Evolutionary conservation across 2,329 filamentous ascomycete species (phyloP).

Genomic region (Fusarium haematococcum): DNA sequence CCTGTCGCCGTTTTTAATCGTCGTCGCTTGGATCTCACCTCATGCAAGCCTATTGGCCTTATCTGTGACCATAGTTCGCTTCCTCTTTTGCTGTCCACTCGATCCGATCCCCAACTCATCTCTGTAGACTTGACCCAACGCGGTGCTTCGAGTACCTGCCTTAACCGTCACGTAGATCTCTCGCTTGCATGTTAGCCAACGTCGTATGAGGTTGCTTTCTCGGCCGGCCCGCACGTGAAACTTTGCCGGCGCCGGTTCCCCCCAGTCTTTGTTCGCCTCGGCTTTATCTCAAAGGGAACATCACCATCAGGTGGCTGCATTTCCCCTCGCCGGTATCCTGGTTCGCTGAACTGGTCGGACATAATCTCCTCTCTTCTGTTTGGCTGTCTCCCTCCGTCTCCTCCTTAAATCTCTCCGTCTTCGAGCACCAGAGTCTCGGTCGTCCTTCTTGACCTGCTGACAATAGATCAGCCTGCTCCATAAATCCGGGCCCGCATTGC

Average conservation of each 20-base stretch:
- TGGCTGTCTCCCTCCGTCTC: slow-evolving; percentile 10
- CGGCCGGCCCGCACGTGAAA: slow-evolving; percentile 39
- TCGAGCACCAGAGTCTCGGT: slow-evolving; percentile 17
- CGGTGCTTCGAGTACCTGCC: slow-evolving; percentile 32
- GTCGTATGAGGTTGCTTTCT: slow-evolving; percentile 35
- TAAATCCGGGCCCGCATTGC: slow-evolving; percentile 41
- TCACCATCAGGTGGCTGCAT: slow-evolving; percentile 28
- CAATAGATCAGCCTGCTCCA: slow-evolving; percentile 41
- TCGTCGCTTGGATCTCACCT: slow-evolving; percentile 14
- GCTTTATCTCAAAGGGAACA: slow-evolving; percentile 37
- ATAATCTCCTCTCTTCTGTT: slow-evolving; percentile 18
- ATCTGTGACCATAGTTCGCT: slow-evolving; percentile 8
- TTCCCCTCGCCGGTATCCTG: slow-evolving; percentile 23
- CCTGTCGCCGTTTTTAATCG: slow-evolving; percentile 12
- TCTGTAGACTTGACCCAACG: slow-evolving; percentile 18
- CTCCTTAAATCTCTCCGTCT: slow-evolving; percentile 13
- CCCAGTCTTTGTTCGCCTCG: slow-evolving; percentile 38
- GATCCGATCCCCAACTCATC: slow-evolving; percentile 1
- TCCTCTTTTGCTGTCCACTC: slow-evolving; percentile 1
- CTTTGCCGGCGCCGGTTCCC: slow-evolving; percentile 30
- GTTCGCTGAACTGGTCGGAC: slow-evolving; percentile 11
- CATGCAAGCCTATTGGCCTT: slow-evolving; percentile 17
- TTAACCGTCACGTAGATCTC: slow-evolving; percentile 33
- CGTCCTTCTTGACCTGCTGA: slow-evolving; percentile 26
- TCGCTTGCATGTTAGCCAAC: slow-evolving; percentile 31